Conservation (phyloP, 495 filamentous ascomycete genomes). For the Talaromyces proteolyticus region DNA sequence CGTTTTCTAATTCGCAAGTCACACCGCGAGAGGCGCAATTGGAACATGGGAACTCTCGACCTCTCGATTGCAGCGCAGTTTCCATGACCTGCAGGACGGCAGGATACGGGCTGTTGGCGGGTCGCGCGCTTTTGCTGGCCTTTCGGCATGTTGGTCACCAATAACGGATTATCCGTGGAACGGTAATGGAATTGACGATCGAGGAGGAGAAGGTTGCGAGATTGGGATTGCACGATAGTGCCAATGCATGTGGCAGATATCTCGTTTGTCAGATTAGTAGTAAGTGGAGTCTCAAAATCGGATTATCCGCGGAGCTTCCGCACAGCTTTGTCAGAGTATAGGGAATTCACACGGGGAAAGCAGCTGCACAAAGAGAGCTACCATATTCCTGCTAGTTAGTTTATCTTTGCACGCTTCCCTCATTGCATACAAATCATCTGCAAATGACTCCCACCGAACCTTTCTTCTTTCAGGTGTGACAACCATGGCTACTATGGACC, state of each 20-base stretch:
- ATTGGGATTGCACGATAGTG: neutral
- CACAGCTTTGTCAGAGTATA: too few relatives aligned
- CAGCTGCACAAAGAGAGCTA: neutral
- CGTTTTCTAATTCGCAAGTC: constrained; percentile 20
- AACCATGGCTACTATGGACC: neutral
- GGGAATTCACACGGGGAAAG: too few relatives aligned
- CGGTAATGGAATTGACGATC: neutral
- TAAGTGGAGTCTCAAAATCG: too few relatives aligned
- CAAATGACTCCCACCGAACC: neutral
- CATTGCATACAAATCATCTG: neutral
- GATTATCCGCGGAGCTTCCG: neutral
- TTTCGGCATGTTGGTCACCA: neutral
- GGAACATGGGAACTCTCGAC: constrained; percentile 33
- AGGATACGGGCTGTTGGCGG: neutral
- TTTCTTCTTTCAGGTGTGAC: neutral
- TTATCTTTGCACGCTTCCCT: neutral
- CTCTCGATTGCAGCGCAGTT: constrained; percentile 35
- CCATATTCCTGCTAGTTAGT: neutral
- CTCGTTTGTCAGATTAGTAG: neutral
- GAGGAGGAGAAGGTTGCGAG: neutral
- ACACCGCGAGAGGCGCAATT: constrained; percentile 34
- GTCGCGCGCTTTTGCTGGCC: neutral
- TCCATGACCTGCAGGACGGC: constrained; percentile 34
- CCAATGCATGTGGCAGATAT: too few relatives aligned
- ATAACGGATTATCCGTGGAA: neutral